A percentile compares a stretch with the other conserved stretches of the same genome.
Conservation (phyloP, 116 monocot species). For the Cymodocea nodosa region DNA sequence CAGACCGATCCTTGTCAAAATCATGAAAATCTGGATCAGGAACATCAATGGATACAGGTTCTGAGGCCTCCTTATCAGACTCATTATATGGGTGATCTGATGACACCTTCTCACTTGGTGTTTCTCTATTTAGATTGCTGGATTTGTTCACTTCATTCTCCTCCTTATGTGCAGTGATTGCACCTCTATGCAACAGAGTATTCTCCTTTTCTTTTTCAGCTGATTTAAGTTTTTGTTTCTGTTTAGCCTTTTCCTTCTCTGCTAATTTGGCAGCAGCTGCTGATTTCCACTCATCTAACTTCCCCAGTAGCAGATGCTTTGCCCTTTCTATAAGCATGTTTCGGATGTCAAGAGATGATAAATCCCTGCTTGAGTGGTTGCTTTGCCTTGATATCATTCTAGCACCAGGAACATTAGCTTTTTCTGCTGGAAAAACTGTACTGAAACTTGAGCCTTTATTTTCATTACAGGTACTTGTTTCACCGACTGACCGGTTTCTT, state of each 20-base stretch:
- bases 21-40: slow-evolving; percentile 96
- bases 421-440: slow-evolving; percentile 20
- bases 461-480: neutral
- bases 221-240: slow-evolving; percentile 19
- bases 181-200: slow-evolving; percentile 6
- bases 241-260: slow-evolving; percentile 21
- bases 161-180: slow-evolving; percentile 1
- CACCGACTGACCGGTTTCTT: slow-evolving; percentile 16
- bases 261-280: slow-evolving; percentile 20
- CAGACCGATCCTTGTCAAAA: slow-evolving; percentile 70
- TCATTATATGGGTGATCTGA: slow-evolving; percentile 11
- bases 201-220: slow-evolving; percentile 9
- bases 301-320: slow-evolving; percentile 29
- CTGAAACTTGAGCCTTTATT: neutral
- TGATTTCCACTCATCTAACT: slow-evolving; percentile 41
- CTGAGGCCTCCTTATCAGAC: slow-evolving; percentile 13
- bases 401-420: slow-evolving; percentile 9
- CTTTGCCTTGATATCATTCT: slow-evolving; percentile 20
- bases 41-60: slow-evolving; percentile 48
- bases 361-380: slow-evolving; percentile 19
- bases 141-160: slow-evolving; percentile 13
- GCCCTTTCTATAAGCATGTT: slow-evolving; percentile 44
- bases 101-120: slow-evolving; percentile 8
- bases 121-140: neutral
- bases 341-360: slow-evolving; percentile 26